Base-by-base conservation (phyloP, 2,329 filamentous ascomycete genomes). In the Ophiostoma ips region DNA sequence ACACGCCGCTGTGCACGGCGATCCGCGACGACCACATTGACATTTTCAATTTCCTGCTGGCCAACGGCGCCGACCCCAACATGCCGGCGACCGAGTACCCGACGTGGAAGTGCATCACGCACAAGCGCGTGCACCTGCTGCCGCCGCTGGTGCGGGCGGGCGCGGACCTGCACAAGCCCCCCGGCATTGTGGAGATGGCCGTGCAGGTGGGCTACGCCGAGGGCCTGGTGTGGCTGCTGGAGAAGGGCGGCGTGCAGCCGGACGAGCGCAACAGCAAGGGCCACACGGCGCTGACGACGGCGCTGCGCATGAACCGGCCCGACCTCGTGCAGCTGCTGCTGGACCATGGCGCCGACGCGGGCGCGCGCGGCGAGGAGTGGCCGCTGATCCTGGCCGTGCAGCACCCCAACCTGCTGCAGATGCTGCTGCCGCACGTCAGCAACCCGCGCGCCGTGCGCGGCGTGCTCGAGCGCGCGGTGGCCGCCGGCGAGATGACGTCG, bases 371-470 rank as follows among this genome's bases (percentile, higher is more conserved):
- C 45, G 56, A 55, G 43, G 60, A 60, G 51, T 86, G 81, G 81
- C 82, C 82, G 0, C 69, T 84, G 11, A 80, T 75, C 61, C 79
- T 85, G 75, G 79, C 81, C 0, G 79, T 84, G 46, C 71, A 69
- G 53, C 72, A 77, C 34, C 80, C 82, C 0, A 61, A 63, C 0
- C 73, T 85, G 40, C 71, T 86, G 1, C 67, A 84, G 0, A 67
- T 71, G 0, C 55, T 60, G 47, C 53, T 61, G 51, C 55, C 55
- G 8, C 69, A 72, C 2, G 70, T 83, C 9, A 63, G 73, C 1
- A 75, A 81, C 56, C 74, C 76, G 2, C 73, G 74, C 1, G 57
- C 58, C 11, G 57, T 61, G 28, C 52, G 57, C n/a, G 58, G 60
- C 44, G 60, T 61, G 11, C 53, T 62, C 10, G 58, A 61, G 52